Base-by-base conservation (phyloP, 441 rosid genomes). In the Adansonia rubrostipa region DNA sequence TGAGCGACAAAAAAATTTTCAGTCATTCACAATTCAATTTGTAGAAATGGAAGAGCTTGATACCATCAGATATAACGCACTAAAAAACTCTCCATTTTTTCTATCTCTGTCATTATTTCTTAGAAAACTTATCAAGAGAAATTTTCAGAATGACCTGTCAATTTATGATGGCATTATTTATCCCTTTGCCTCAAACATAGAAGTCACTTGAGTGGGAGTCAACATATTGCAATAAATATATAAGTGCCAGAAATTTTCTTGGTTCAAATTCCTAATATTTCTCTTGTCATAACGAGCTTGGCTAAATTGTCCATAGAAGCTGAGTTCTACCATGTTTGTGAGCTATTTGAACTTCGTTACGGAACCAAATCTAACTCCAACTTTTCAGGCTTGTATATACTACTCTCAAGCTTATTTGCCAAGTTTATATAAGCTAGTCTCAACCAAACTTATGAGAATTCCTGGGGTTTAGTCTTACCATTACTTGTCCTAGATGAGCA, bases 301-400 rank as follows among this genome's bases (percentile, higher is more conserved):
- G 63, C 13, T 58, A 19, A 58, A 19, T 58, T 58, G 28, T 19
- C 28, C 28, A 5, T 19, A 58, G 13, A 58, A 58, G 5, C 63
- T 58, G 13, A 58, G 11, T 58, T 58, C 63, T 58, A 58, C 4
- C 63, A 58, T 58, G 28, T 58, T 58, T 58, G 63, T 58, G 28
- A 58, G 28, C 13, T 19, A 19, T 11, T 58, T 58, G 63, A 19
- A 58, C 63, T 58, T 58, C 13, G 9, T 19, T 20, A 9, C 63
- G 2, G 13, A 19, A 19, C 28, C 28, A 58, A 19, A 11, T 58
- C 13, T 58, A 58, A 19, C 13, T 58, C 20, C 13, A 58, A 19
- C 33, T 58, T 58, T 11, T 58, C 28, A 8, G 28, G 63, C 28
- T 58, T 58, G 28, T 58, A 19, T 19, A 20, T 56, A 1, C 28